Percentiles rank a stretch among this genome's conserved stretches.
Evolutionary conservation across 2,329 filamentous ascomycete species (phyloP).

Genomic region (Trichophyton simii): DNA sequence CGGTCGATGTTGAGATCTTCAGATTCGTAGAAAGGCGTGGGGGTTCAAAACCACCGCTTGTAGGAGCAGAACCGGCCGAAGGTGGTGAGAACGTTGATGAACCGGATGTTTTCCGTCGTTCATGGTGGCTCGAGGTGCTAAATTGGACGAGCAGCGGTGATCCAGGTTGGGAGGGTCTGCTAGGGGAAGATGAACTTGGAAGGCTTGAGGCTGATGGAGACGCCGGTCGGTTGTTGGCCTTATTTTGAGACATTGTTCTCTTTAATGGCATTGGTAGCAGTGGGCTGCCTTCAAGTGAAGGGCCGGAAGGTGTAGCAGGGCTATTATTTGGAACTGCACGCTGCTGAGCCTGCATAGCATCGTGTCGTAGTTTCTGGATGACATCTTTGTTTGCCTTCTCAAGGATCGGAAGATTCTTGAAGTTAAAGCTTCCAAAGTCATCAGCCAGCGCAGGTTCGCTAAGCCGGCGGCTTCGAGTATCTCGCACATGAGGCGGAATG

Average conservation of each 20-base stretch:
- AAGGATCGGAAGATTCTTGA: slow-evolving; percentile 91
- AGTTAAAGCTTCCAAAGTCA: slow-evolving; percentile 92
- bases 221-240: slow-evolving; percentile 62
- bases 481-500: slow-evolving; percentile 90
- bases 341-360: slow-evolving; percentile 63
- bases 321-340: slow-evolving; percentile 33
- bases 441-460: slow-evolving; percentile 82
- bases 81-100: slow-evolving; percentile 71
- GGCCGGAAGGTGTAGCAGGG: slow-evolving; percentile 39
- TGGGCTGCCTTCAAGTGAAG: slow-evolving; percentile 72
- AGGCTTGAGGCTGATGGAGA: slow-evolving; percentile 75
- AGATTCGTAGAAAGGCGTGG: slow-evolving; percentile 46
- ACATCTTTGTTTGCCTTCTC: slow-evolving; percentile 99
- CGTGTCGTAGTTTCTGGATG: slow-evolving; percentile 86
- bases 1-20: slow-evolving; percentile 38
- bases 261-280: slow-evolving; percentile 68
- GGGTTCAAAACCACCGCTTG: slow-evolving; percentile 56
- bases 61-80: slow-evolving; percentile 8
- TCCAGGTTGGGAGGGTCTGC: slow-evolving; percentile 67
- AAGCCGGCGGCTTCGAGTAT: slow-evolving; percentile 71
- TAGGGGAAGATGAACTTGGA: slow-evolving; percentile 79
- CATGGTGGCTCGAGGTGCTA: slow-evolving; percentile 67
- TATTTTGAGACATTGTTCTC: slow-evolving; percentile 70
- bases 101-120: slow-evolving; percentile 84
- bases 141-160: slow-evolving; percentile 95